Evolutionary conservation across 768 basidiomycete species (phyloP).

Genomic region (Termitomyces sp.): DNA sequence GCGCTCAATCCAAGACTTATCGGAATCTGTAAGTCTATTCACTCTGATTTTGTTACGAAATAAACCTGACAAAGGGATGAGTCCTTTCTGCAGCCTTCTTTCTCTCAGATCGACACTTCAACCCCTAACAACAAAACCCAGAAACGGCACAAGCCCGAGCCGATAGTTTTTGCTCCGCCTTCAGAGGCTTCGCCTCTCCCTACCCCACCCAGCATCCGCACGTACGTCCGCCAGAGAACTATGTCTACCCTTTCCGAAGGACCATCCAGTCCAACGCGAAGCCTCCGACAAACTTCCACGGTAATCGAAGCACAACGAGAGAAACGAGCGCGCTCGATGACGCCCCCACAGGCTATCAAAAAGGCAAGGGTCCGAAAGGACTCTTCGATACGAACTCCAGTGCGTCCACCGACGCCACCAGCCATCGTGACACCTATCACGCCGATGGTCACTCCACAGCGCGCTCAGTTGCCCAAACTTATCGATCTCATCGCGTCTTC

Average conservation of each 20-base stretch:
- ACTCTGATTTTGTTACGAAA: neutral
- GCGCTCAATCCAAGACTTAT: conserved; percentile 19
- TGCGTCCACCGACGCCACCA: conserved; percentile 18
- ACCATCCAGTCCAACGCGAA: conserved; percentile 11
- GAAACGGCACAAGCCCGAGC: conserved; percentile 37
- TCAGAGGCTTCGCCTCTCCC: conserved; percentile 21
- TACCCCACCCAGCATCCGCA: conserved; percentile 20
- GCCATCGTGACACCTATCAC: conserved; percentile 18
- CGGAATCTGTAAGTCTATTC: conserved; percentile 21
- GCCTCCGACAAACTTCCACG: neutral
- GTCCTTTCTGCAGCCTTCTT: conserved; percentile 55
- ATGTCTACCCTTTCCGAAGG: conserved; percentile 7
- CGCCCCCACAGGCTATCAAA: conserved; percentile 13
- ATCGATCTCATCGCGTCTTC: conserved; percentile 43
- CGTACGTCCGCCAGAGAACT: conserved; percentile 13
- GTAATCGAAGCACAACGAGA: neutral
- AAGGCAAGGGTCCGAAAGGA: conserved; percentile 9
- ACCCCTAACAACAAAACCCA: conserved; percentile 35
- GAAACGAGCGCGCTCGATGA: conserved; percentile 14
- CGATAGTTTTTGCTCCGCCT: conserved; percentile 30
- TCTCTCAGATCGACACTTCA: conserved; percentile 48
- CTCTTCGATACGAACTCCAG: conserved; percentile 7
- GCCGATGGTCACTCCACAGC: conserved; percentile 21
- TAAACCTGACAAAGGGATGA: conserved; percentile 3
- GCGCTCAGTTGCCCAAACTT: conserved; percentile 30